A percentile compares a stretch with the other conserved stretches of the same genome.
phyloP scores from a whole-genome alignment of 495 filamentous ascomycete species.

The Pseudevernia furfuracea region DNA sequence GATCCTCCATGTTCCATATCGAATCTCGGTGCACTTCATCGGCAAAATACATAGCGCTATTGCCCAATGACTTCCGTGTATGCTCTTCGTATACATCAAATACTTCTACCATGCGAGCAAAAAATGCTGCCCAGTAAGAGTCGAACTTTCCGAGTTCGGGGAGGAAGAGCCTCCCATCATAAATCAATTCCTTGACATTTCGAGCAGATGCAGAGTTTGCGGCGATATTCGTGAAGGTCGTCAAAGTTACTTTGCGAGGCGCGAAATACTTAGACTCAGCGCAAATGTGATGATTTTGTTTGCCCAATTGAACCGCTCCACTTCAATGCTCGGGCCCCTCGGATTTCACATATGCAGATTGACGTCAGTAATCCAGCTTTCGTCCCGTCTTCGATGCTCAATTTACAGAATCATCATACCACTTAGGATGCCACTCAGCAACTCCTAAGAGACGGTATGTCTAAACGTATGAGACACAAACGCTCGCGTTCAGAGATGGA shows the following conservation, averaged over 20 bases:
- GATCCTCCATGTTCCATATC: background rate
- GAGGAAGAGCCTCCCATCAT: background rate
- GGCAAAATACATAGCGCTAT: background rate
- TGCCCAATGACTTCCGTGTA: background rate
- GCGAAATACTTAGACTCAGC: background rate
- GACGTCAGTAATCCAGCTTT: no score
- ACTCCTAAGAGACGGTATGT: no score
- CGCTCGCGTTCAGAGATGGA: no score
- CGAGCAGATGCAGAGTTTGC: background rate
- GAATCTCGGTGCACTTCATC: background rate
- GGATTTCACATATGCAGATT: no score
- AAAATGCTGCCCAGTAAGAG: background rate
- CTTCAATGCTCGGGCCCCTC: no score
- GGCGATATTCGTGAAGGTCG: background rate
- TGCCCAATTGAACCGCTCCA: background rate
- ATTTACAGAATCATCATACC: no score
- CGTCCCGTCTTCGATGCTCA: no score
- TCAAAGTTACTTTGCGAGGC: background rate
- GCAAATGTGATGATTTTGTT: background rate
- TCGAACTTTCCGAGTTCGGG: background rate
- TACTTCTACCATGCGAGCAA: background rate
- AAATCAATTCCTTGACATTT: background rate
- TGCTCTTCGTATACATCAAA: background rate
- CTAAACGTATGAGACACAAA: no score
- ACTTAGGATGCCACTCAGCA: no score